Evolutionary conservation across 2,329 filamentous ascomycete species (phyloP), one percentile per base, ranked within the genome.

Genomic region (Aureobasidium musti): DNA sequence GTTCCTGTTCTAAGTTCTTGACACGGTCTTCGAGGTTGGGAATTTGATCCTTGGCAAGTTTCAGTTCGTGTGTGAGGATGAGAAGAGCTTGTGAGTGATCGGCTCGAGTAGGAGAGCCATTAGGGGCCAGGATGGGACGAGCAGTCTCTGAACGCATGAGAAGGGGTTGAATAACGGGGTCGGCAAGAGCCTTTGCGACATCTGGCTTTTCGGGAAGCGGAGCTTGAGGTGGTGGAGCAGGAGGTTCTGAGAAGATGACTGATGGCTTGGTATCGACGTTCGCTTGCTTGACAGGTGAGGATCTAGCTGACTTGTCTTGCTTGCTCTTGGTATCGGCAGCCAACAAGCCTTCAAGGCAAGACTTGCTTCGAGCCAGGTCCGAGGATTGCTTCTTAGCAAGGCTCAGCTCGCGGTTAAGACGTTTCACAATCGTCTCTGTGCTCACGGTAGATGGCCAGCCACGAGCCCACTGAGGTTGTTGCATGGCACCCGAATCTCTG

Each of bases 201-300:
- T 96, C 92, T 0, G 94, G 94, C 76, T 97, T 97, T 75, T 97
- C 93, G 0, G 94, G 94, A 6, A 98, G 82, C 17, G 94, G 94
- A 72, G 96, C 93, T 72, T 96, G 92, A 33, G 94, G 94, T 30
- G 94, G 94, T 8, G 94, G 94, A 26, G 93, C 94, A 4, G 94
- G 94, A 60, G 94, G 94, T 67, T 97, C 93, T 6, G 49, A 52
- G 76, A 97, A 98, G 10, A 45, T 28, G n/a, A 54, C 37, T 63
- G 92, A 86, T 5, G 91, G 86, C 73, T 95, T 94, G 47, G 88
- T 82, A 73, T 97, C 92, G 14, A 87, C 79, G 70, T 91, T 88
- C 28, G 26, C 17, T 23, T 87, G 80, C 70, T 91, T 89, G 54
- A 79, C 75, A 6, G 81, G 80, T 13, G 79, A 78, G 68, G 79